Percentiles rank a stretch among this genome's conserved stretches.
These are phyloP conservation scores for Wallacemonas rigidus DNA, from an alignment of 208 protist genomes.

Conservation along the genomic window DNA sequence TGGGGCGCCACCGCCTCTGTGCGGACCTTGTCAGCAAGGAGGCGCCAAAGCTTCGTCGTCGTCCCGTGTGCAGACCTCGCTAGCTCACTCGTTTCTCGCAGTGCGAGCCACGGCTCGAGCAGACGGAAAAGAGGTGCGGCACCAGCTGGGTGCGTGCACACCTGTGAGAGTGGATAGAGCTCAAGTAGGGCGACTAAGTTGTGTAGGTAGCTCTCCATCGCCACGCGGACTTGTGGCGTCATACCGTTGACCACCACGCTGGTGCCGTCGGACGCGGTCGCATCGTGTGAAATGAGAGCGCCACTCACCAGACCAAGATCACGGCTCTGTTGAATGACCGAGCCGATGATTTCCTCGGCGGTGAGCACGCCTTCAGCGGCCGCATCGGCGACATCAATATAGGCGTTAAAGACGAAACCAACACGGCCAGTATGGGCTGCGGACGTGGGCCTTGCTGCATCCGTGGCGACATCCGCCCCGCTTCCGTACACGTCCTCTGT, in stretches of 20 bases:
- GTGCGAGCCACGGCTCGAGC: constrained; percentile 12
- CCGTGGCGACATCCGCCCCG: no score
- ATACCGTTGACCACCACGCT: constrained; percentile 8
- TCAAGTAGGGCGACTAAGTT: constrained; percentile 14
- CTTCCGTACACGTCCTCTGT: no score
- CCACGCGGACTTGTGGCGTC: constrained; percentile 8
- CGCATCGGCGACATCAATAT: constrained; percentile 21
- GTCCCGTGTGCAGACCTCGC: constrained; percentile 14
- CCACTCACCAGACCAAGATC: constrained; percentile 19
- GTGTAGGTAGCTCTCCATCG: constrained; percentile 10
- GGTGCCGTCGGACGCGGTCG: background rate
- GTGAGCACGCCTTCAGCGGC: constrained; percentile 27
- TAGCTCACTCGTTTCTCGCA: constrained; percentile 17
- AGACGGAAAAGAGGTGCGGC: constrained; percentile 15
- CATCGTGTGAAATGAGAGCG: constrained; percentile 14
- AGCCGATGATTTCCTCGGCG: constrained; percentile 25
- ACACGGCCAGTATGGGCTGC: background rate
- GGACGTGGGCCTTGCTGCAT: no score
- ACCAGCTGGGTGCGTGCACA: background rate
- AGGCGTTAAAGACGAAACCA: background rate
- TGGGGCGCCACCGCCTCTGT: constrained; percentile 44
- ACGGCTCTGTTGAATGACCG: constrained; percentile 29
- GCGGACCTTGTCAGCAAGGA: constrained; percentile 43
- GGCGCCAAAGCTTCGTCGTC: constrained; percentile 41
- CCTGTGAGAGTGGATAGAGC: constrained; percentile 8